phyloP scores from a whole-genome alignment of 1,284 basidiomycete genomes.

The Ustilago trichophora region DNA sequence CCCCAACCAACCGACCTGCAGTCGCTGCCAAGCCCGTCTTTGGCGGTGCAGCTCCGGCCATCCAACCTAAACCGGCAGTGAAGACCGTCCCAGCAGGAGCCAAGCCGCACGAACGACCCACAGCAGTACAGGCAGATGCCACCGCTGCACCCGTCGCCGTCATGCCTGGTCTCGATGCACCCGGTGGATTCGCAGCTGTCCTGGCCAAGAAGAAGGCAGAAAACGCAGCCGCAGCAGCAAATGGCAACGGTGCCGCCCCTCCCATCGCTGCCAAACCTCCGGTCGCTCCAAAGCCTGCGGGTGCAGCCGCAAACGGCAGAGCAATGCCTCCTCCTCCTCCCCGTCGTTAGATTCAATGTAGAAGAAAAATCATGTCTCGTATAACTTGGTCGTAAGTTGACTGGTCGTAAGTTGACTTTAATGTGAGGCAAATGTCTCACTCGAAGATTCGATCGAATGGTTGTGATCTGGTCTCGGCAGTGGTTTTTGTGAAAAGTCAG shows the following conservation, averaged over 20 bases:
- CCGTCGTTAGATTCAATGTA: constrained; percentile 19
- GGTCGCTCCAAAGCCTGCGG: constrained; percentile 46
- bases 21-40: constrained; percentile 46
- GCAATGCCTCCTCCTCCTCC: constrained; percentile 53
- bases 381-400: no score
- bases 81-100: constrained; percentile 58
- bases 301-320: constrained; percentile 33
- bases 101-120: constrained; percentile 66
- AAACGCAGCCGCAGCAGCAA: constrained; percentile 48
- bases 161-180: constrained; percentile 67
- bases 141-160: constrained; percentile 67
- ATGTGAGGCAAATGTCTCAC: no score
- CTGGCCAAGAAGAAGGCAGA: constrained; percentile 67
- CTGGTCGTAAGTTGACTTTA: no score
- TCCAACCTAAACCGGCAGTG: constrained; percentile 69
- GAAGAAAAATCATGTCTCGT: no score
- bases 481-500: no score
- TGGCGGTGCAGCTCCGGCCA: constrained; percentile 69
- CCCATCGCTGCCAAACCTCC: constrained; percentile 26
- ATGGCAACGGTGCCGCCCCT: constrained; percentile 14
- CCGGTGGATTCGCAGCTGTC: constrained; percentile 67
- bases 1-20: constrained; percentile 22
- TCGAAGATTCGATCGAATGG: no score
- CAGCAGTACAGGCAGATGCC: constrained; percentile 57
- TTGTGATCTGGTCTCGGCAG: no score